These are phyloP conservation scores for Solanum pinnatisectum DNA, from an alignment of 257 asterid species.

Conservation along the genomic window DNA sequence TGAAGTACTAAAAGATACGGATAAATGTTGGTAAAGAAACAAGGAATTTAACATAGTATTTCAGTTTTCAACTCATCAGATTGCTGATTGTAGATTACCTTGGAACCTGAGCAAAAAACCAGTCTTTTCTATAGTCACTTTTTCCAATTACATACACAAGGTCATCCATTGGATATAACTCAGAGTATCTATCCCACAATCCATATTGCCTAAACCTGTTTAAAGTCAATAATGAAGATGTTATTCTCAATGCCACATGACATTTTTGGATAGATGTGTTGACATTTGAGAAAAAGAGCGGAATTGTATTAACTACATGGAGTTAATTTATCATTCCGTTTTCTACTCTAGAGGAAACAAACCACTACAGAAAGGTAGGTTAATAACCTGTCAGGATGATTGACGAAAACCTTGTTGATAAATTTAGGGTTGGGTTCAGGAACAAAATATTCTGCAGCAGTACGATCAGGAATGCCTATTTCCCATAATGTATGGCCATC, in stretches of 20 bases:
- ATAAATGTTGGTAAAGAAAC: not conserved
- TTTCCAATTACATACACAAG: conserved; percentile 47
- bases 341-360: not conserved
- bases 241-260: not conserved
- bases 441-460: conserved; percentile 8
- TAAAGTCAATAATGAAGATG: not conserved
- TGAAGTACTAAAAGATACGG: not conserved
- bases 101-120: conserved; percentile 80
- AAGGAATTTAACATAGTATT: not conserved
- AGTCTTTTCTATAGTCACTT: conserved; percentile 57
- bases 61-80: not conserved
- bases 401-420: conserved; percentile 8
- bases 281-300: not conserved
- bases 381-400: conserved; percentile 12
- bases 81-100: conserved; percentile 30
- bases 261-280: not conserved
- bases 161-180: conserved; percentile 20
- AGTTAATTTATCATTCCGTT: not conserved
- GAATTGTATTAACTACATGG: not conserved
- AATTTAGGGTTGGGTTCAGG: conserved; percentile 13
- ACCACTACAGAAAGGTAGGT: not conserved
- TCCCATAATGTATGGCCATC: conserved; percentile 15
- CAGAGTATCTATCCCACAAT: conserved; percentile 60
- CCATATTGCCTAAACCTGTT: conserved; percentile 89
- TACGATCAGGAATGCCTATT: conserved; percentile 14